Evolutionary conservation across 176 grass and related monocot species (phyloP), one percentile per base, ranked within the genome.

Genomic region (Oryza meridionalis): DNA sequence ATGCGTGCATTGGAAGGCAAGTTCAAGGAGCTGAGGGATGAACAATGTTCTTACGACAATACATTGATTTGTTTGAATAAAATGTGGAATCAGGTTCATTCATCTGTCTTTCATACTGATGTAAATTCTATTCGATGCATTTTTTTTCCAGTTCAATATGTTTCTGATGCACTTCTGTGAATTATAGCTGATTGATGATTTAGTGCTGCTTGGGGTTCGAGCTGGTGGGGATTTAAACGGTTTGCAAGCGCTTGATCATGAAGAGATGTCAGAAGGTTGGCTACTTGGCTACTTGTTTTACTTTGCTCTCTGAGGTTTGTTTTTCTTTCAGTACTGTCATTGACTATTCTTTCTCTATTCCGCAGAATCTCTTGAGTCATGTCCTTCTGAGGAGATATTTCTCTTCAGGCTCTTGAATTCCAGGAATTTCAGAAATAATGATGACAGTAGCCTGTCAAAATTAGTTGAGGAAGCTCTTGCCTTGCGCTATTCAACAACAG

Each of bases 41-140:
- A 84, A 29, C 89, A 98, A 79, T 88, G 37, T 83, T 93, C 87
- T 86, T 98, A 95, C 43, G 93, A 98, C 59, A 85, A 85, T 21
- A 82, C 87, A 84, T 69, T 98, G 46, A 98, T 95, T 90, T 88
- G 82, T 70, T 42, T 98, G 32, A 93, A 98, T 86, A 98, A 86
- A 89, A 87, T 92, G 77, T 98, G 96, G 96, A 95, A 95, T 83
- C 96, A 98, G 91, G 96, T 98, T 81, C 65, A 73, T 73, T 77
- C 62, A 53, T 80, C 49, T 37, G 26, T 14, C n/a, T 58, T 58
- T 58, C 15, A 6, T 58, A 58, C 51, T 75, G 70, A 43, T 81
- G 74, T 77, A 37, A 61, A 64, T 27, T 73, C 43, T 67, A 46
- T 43, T 76, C 8, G 55, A 71, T 82, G 64, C 11, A 55, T 38